Base-by-base conservation (phyloP, 768 basidiomycete species). In the Boletus barrowsii region DNA sequence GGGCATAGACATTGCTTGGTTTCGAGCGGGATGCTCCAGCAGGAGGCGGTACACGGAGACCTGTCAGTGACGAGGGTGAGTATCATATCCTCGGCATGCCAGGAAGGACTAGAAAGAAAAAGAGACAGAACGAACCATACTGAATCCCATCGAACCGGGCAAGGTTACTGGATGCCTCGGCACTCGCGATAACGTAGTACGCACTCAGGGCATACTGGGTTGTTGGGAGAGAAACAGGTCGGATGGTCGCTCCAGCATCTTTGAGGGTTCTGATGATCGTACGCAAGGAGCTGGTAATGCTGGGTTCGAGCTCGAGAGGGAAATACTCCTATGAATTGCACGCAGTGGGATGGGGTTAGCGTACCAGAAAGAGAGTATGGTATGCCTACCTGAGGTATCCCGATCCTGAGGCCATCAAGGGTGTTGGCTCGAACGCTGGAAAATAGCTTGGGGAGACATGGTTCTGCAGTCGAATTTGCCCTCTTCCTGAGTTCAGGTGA, bases 111-210 rank as follows among this genome's bases (percentile, higher is more conserved):
- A 15, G 20, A 18, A 14, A 17, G 32, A 36, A 20, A 29, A 9
- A 22, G 13, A 33, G 15, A 29, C 5, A 54, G 72, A 33, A 53
- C 70, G n/a, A 47, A 83, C 94, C 96, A 64, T 86, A 97, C 61
- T 87, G 81, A 2, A 94, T 80, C 0, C 95, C 95, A 45, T 95
- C 93, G 64, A 87, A 98, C 39, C 93, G 76, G 5, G 90, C 92
- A 53, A 98, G 74, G 64, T 95, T 97, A 53, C 92, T 94, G 56
- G 90, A 88, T 0, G 95, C 95, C 66, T 98, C 96, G 0, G 96
- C 94, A 55, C 86, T 90, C 1, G 96, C 90, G 15, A 98, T 79
- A n/a, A 97, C 90, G 64, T 98, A 98, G 75, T 98, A 98, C 13
- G 93, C 89, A 51, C 93, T 92, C 5, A 98, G 77, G 0, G 92